Conservation (phyloP, 2,329 filamentous ascomycete species). For the Calonectria pteridis region DNA sequence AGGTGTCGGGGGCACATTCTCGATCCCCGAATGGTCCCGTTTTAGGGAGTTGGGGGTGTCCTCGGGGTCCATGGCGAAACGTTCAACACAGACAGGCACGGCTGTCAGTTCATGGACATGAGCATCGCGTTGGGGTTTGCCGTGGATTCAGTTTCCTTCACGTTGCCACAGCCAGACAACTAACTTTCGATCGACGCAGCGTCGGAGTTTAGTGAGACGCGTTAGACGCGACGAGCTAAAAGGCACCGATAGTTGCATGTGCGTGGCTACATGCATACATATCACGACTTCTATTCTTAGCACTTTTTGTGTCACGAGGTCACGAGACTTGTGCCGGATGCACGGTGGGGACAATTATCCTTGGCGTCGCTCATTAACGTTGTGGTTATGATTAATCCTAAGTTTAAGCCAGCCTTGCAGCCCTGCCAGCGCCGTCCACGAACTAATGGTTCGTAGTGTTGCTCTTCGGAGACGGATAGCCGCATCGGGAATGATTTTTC, state of each 20-base stretch:
- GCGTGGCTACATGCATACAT: conserved; percentile 23
- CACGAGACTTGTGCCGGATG: conserved; percentile 24
- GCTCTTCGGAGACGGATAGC: background rate
- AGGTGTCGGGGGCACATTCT: conserved; percentile 43
- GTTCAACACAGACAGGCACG: background rate
- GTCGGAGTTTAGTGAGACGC: conserved; percentile 36
- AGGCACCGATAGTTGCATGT: conserved; percentile 20
- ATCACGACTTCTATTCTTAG: background rate
- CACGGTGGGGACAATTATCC: background rate
- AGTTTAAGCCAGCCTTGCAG: conserved; percentile 28
- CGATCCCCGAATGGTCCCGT: conserved; percentile 36
- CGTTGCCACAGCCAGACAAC: background rate
- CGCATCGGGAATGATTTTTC: background rate
- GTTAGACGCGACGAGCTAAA: conserved; percentile 42
- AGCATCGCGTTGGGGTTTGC: conserved; percentile 31
- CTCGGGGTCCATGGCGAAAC: conserved; percentile 44
- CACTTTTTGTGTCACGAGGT: background rate
- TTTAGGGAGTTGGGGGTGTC: conserved; percentile 41
- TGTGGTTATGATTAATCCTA: conserved; percentile 1
- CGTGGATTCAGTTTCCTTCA: conserved; percentile 28
- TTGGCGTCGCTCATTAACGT: background rate
- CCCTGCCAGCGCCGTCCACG: conserved; percentile 15
- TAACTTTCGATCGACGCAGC: background rate
- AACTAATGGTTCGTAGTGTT: conserved; percentile 7
- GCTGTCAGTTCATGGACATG: conserved; percentile 27